Conservation (phyloP, 805 yeast genomes). For the Monosporozyma solicola region DNA sequence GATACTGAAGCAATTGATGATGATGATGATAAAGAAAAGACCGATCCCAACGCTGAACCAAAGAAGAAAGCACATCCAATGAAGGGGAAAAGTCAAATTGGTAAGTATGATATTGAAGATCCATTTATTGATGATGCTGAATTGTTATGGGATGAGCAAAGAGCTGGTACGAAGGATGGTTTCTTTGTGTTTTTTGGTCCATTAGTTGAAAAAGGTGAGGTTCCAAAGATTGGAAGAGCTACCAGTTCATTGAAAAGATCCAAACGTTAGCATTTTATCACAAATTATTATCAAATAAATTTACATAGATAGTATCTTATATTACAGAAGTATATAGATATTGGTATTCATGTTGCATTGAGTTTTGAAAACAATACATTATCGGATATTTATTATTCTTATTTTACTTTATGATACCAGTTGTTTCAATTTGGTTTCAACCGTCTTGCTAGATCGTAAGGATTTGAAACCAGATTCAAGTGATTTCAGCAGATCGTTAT, state of each 20-base stretch:
- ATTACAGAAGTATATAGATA: background rate
- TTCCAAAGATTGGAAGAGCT: conserved; percentile 39
- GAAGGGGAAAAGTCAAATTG: conserved; percentile 63
- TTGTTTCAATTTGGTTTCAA: background rate
- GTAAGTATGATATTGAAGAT: conserved; percentile 85
- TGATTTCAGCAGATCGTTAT: conserved; percentile 11
- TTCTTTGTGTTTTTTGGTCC: conserved; percentile 95
- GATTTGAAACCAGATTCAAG: background rate
- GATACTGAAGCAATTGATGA: conserved; percentile 17
- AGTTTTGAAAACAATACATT: background rate
- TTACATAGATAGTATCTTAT: background rate
- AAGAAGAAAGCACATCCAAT: conserved; percentile 32
- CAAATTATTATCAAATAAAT: background rate
- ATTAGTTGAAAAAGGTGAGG: conserved; percentile 52
- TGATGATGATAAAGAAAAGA: conserved; percentile 18
- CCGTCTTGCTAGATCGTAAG: background rate
- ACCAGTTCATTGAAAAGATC: background rate
- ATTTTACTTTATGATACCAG: background rate
- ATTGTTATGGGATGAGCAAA: conserved; percentile 83
- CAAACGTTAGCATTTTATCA: background rate
- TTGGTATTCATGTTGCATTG: background rate
- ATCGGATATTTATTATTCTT: background rate
- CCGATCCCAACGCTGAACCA: conserved; percentile 15
- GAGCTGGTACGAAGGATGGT: conserved; percentile 89
- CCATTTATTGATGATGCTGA: conserved; percentile 97